These are phyloP conservation scores for Grammothele lineata DNA, from an alignment of 768 basidiomycete species.

Conservation along the genomic window DNA sequence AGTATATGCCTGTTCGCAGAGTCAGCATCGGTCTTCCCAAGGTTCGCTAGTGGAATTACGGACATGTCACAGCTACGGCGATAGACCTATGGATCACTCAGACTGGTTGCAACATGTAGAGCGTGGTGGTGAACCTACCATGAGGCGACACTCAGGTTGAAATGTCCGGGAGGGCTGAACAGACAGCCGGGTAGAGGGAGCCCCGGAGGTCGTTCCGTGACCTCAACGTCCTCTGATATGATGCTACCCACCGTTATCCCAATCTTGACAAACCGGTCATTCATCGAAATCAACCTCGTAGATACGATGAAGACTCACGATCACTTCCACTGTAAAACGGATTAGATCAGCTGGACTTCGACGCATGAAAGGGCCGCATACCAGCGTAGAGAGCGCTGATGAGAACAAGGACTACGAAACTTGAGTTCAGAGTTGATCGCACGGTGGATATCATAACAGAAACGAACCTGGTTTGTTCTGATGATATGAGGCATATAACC, in stretches of 20 bases:
- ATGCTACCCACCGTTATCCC: neutral
- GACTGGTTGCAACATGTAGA: neutral
- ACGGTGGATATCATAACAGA: no score
- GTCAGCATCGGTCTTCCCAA: neutral
- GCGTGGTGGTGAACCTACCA: neutral
- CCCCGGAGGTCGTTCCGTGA: neutral
- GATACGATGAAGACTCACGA: neutral
- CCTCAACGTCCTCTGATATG: neutral
- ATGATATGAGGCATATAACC: constrained; percentile 8
- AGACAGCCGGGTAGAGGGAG: constrained; percentile 3
- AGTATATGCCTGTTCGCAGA: constrained; percentile 1
- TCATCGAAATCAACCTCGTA: neutral
- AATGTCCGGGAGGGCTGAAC: neutral
- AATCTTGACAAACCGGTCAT: neutral
- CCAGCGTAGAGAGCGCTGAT: neutral
- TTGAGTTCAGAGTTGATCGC: neutral
- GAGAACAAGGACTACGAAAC: neutral
- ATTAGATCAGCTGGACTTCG: neutral
- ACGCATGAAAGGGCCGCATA: neutral
- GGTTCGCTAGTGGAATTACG: no score
- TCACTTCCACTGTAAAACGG: neutral
- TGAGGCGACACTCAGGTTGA: neutral
- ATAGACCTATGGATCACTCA: neutral
- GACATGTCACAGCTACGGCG: constrained; percentile 4
- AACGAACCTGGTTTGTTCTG: constrained; percentile 2